Evolutionary conservation across 345 rosid species (phyloP), one percentile per base, ranked within the genome.

Genomic region (Crucihimalaya himalaica): DNA sequence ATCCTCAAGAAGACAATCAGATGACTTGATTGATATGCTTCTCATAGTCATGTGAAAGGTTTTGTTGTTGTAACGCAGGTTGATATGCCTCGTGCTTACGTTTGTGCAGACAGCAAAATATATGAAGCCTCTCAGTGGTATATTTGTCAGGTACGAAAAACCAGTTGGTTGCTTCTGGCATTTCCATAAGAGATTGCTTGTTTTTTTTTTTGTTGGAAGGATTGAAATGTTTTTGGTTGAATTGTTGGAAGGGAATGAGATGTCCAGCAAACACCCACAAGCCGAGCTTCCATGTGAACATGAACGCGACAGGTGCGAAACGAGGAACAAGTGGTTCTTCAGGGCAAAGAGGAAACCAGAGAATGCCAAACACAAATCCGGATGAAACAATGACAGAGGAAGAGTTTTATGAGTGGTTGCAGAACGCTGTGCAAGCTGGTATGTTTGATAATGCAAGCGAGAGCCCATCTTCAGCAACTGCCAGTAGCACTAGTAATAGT

Each of bases 211-310:
- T 16, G 4, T n/a, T 8, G 60, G 45, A 66, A 66, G 61, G 59
- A 35, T 39, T 66, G 47, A 74, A 2, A 46, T 56, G 73, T 63
- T 19, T 58, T 68, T 61, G 57, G 21, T 60, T 39, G 68, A 50
- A 28, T 29, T 53, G 60, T 65, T 83, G 51, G 68, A 90, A 95
- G 99, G 99, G 92, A 83, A 95, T 95, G 97, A 86, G 94, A 82
- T 95, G 96, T 78, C 83, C 87, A 10, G 86, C 96, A 12, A 95
- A 95, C 78, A 90, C 89, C 1, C 99, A 95, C 86, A 95, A 92
- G 85, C 93, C 99, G 28, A 88, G 97, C 80, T 95, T 95, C 80
- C 99, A 95, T 60, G 96, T 95, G 72, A 95, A 92, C 80, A 87
- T 97, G 2, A 87, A 86, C 48, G 64, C 87, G 21, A 83, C 86